Base-by-base conservation (phyloP, 306 rosid genomes). In the Macrotyloma uniflorum region DNA sequence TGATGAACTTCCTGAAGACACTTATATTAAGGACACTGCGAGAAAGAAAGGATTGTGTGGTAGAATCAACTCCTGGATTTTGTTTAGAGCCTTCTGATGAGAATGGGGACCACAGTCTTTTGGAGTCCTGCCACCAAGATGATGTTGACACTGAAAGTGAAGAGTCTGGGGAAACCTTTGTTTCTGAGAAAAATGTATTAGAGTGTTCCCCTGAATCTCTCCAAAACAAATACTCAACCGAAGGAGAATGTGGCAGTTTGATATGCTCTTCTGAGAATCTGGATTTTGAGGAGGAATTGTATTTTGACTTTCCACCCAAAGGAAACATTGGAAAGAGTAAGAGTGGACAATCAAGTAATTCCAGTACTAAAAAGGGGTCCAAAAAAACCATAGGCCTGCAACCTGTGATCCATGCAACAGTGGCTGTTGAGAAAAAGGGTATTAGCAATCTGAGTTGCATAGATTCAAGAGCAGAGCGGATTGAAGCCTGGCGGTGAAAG, bases 1-100 rank as follows among this genome's bases (percentile, higher is more conserved):
- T 94, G 77, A 94, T 94, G 97, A 89, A 94, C 81, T 89, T 92
- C 71, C 89, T 94, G 79, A 92, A 88, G 86, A 88, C 81, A 23
- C 95, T 90, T 19, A 81, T 89, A 66, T 3, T 87, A 51, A 92
- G 83, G 85, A 89, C 90, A 7, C 79, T 89, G 59, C 77, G 68
- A 12, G 93, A 84, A 32, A 90, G 97, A 84, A 82, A 86, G 79
- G 91, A 89, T 69, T 75, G 79, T 13, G 70, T 75, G 15, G 78
- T 82, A 53, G 91, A 89, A 62, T 67, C 83, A 4, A 33, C 64
- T 45, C 75, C 83, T 64, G 63, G 70, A 46, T 70, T 63, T 22
- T 42, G 63, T 80, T 65, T 81, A 13, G 91, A 92, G 75, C 96
- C 97, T 23, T 86, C 81, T 20, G 93, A 85, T 38, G 90, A 89